phyloP scores from a whole-genome alignment of 1,284 basidiomycete species.

The Ustilago loliicola region DNA sequence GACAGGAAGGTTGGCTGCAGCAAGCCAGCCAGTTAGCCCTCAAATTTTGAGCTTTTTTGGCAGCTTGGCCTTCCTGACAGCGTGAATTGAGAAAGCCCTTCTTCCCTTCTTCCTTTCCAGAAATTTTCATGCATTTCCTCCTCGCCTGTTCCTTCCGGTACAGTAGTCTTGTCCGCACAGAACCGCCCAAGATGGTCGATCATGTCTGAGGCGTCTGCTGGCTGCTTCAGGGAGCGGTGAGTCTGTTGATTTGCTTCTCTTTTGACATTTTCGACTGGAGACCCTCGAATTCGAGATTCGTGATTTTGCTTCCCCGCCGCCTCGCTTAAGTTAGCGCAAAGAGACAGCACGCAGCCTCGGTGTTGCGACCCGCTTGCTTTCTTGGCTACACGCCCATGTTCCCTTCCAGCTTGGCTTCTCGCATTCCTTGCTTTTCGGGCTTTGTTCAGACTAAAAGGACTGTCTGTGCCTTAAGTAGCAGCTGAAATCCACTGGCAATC shows the following conservation, averaged over 20 bases:
- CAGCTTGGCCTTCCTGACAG: neutral
- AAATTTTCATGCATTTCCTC: neutral
- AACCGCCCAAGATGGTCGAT: constrained; percentile 10
- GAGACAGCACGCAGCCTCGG: neutral
- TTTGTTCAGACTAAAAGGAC: no score
- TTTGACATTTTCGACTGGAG: neutral
- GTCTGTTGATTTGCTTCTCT: neutral
- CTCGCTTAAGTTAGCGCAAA: constrained; percentile 17
- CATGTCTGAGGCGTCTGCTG: constrained; percentile 16
- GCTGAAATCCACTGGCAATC: no score
- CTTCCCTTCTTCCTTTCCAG: neutral
- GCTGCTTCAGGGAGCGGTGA: neutral
- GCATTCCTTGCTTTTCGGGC: constrained; percentile 4
- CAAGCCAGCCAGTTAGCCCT: neutral
- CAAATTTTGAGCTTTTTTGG: neutral
- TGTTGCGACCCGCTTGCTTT: neutral
- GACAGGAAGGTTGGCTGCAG: constrained; percentile 1
- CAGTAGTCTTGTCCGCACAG: neutral
- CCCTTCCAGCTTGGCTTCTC: neutral
- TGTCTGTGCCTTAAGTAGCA: no score
- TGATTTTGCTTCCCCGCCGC: constrained; percentile 5
- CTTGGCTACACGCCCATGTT: neutral
- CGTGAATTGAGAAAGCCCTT: no score
- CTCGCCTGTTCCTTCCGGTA: constrained; percentile 5
- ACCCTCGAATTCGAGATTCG: neutral